Conservation (phyloP, 129 eudicot genomes). For the Smallanthus sonchifolius region DNA sequence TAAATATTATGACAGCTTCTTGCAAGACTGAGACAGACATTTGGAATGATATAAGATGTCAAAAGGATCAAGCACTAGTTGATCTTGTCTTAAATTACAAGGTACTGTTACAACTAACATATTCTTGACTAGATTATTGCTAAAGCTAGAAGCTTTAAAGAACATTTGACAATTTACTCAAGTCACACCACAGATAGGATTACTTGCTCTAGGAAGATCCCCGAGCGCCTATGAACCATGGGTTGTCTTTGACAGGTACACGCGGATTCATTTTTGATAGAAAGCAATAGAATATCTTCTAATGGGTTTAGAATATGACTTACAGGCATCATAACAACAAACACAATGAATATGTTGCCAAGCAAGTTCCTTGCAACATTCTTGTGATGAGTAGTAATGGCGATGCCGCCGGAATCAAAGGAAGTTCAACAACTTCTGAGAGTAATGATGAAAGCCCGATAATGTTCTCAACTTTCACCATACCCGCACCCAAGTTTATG, state of each 20-base stretch:
- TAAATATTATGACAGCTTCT: conserved; percentile 32
- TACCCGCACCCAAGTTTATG: conserved; percentile 35
- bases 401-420: conserved; percentile 45
- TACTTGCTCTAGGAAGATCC: conserved; percentile 47
- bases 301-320: conserved; percentile 9
- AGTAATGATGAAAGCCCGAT: conserved; percentile 19
- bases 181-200: conserved; percentile 57
- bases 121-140: neutral
- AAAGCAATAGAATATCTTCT: neutral
- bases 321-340: conserved; percentile 58
- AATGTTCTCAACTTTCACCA: conserved; percentile 7
- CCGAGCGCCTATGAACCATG: conserved; percentile 43
- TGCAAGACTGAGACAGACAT: conserved; percentile 62
- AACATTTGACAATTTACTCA: conserved; percentile 6
- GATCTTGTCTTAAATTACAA: conserved; percentile 50
- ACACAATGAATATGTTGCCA: conserved; percentile 53
- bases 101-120: conserved; percentile 26
- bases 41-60: conserved; percentile 54
- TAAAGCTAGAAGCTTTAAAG: neutral
- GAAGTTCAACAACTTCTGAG: conserved; percentile 16
- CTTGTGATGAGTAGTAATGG: conserved; percentile 57
- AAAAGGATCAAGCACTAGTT: conserved; percentile 39
- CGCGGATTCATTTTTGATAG: neutral
- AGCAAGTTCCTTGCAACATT: conserved; percentile 62
- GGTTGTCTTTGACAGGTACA: conserved; percentile 62